Conservation (phyloP, 2,329 filamentous ascomycete genomes). For the Colletotrichum sp. region DNA sequence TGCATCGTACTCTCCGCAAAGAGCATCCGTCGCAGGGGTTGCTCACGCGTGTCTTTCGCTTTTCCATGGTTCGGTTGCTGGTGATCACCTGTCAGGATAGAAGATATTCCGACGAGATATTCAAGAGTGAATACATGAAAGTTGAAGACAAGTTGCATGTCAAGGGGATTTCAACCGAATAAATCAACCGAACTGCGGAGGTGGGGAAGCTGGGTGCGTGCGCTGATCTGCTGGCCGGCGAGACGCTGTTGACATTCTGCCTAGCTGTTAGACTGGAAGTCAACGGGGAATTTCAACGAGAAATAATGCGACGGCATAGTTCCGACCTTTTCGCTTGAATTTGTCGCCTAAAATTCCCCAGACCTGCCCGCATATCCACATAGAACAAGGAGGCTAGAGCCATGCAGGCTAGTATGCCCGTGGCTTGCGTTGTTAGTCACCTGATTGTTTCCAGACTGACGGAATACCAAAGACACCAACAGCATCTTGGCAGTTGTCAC, state of each 20-base stretch:
- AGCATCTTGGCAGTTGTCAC: background rate
- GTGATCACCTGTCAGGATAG: background rate
- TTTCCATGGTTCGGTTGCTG: background rate
- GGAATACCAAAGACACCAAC: background rate
- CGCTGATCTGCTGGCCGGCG: background rate
- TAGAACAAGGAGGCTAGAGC: background rate
- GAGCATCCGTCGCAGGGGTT: background rate
- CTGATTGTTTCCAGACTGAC: background rate
- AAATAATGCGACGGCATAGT: background rate
- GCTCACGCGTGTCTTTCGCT: background rate
- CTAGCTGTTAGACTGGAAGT: background rate
- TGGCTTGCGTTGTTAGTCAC: background rate
- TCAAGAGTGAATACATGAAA: background rate
- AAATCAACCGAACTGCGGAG: background rate
- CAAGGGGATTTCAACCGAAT: background rate
- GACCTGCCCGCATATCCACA: background rate
- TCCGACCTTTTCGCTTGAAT: background rate
- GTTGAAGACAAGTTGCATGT: background rate
- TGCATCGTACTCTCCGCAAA: background rate
- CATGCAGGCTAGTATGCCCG: background rate
- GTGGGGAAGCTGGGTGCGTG: background rate
- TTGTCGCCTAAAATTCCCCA: background rate
- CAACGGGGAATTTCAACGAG: background rate
- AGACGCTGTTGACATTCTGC: background rate
- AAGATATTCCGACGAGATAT: background rate